Base-by-base conservation (phyloP, 108 stramenopile genomes). In the Fragilaria radians region DNA sequence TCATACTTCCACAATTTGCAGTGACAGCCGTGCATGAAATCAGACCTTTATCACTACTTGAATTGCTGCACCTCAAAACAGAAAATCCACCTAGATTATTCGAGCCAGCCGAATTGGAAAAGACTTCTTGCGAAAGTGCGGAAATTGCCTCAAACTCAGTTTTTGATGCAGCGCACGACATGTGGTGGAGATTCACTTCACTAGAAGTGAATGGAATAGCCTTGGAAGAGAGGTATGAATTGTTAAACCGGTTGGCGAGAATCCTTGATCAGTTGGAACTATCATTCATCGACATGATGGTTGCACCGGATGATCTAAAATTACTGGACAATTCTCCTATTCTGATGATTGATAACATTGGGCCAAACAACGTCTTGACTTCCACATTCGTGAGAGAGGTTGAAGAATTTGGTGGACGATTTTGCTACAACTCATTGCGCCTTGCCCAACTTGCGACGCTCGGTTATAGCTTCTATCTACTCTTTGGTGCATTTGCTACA, bases 1-100 rank as follows among this genome's bases (percentile, higher is more conserved):
- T 85, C 45, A 62, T 82, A 7, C 65, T 93, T 33, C 91, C 85
- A 5, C 85, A 86, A 51, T 87, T 93, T 66, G 85, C 80, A 26
- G 61, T 80, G 48, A 65, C 77, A 19, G 77, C 59, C 42, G 79
- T 62, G 5, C 46, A 77, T 45, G 77, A 62, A 30, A 57, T 3
- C 54, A 47, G 28, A 52, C 61, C 34, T 27, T 53, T 58, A 30
- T 60, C 76, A 0, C 7, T 68, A 5, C 31, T 46, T 0, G 14
- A 47, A n/a, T 45, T 78, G 46, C 23, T 46, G 14, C 22, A 63
- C 32, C 31, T 58, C 7, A 71, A 33, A 17, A 21, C 21, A 14
- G 45, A 68, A 11, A 62, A 54, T 27, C 26, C 19, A n/a, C 52
- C 32, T 42, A 7, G 27, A 11, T 26, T 78, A 11, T 11, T 56